These are phyloP conservation scores for Periconia sp. DNA, from an alignment of 2,329 filamentous ascomycete species.

Conservation along the genomic window DNA sequence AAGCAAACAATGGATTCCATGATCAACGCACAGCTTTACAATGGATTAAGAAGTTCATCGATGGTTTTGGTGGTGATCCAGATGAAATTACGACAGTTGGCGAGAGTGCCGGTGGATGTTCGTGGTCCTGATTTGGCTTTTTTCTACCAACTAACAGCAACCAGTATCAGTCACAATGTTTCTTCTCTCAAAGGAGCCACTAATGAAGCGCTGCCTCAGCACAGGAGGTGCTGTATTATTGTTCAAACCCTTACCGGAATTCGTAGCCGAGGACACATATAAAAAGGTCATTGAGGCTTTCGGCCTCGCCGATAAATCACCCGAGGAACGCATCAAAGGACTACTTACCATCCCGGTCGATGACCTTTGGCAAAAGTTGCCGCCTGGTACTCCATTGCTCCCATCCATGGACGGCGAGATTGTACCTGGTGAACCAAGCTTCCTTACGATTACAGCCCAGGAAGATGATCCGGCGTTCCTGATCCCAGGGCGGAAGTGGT, in stretches of 20 bases:
- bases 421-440: constrained; percentile 39
- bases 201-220: constrained; percentile 50
- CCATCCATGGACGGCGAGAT: constrained; percentile 54
- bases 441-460: constrained; percentile 28
- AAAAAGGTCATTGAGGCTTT: constrained; percentile 47
- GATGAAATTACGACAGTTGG: constrained; percentile 51
- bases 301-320: constrained; percentile 44
- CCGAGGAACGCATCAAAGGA: constrained; percentile 50
- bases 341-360: constrained; percentile 49
- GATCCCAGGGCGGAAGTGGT: constrained; percentile 54
- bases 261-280: constrained; percentile 52
- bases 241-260: constrained; percentile 46
- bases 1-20: constrained; percentile 41
- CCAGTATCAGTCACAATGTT: constrained; percentile 35
- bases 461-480: constrained; percentile 26
- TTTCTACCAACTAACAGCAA: constrained; percentile 4
- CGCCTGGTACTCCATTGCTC: constrained; percentile 39
- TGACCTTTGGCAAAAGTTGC: constrained; percentile 50
- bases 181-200: constrained; percentile 35
- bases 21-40: constrained; percentile 45
- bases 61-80: constrained; percentile 47
- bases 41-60: constrained; percentile 47
- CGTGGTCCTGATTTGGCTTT: constrained; percentile 8
- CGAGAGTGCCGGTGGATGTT: constrained; percentile 57
- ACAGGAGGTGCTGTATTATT: constrained; percentile 49